A percentile compares a stretch with the other conserved stretches of the same genome.
Evolutionary conservation across 2,329 filamentous ascomycete genomes (phyloP).

Genomic region (Fusarium brachygibbosum): DNA sequence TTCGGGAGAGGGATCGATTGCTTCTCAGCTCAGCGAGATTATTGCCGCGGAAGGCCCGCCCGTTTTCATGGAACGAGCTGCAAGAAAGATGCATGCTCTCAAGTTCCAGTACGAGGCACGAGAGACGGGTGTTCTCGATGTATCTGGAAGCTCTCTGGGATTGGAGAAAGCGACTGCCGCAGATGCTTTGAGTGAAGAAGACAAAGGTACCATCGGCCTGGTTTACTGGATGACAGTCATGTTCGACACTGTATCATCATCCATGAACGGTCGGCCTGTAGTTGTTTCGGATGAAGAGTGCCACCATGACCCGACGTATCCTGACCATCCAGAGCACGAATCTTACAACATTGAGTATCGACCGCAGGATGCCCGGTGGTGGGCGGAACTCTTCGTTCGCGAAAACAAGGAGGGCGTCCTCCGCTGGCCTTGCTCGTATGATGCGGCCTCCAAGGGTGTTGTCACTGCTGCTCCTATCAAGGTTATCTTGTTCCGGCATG

Average conservation of each 20-base stretch:
- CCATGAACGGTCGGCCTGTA: constrained; percentile 60
- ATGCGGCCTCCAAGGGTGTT: constrained; percentile 63
- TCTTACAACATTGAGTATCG: constrained; percentile 41
- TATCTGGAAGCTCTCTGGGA: constrained; percentile 45
- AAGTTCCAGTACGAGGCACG: constrained; percentile 54
- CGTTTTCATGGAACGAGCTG: constrained; percentile 54
- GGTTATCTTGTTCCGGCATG: constrained; percentile 69
- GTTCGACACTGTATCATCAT: constrained; percentile 70
- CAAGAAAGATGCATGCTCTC: constrained; percentile 57
- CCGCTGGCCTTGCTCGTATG: constrained; percentile 68
- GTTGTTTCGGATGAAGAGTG: constrained; percentile 58
- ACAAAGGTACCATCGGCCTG: constrained; percentile 64
- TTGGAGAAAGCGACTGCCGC: constrained; percentile 42
- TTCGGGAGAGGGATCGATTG: constrained; percentile 44
- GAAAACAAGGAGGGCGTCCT: constrained; percentile 46
- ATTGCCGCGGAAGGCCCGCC: constrained; percentile 49
- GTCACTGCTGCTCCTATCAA: constrained; percentile 69
- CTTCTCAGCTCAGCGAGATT: constrained; percentile 52
- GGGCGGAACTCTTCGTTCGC: constrained; percentile 54
- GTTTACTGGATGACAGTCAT: constrained; percentile 72
- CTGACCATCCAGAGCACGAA: constrained; percentile 39
- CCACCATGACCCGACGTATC: constrained; percentile 53
- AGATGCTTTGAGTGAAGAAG: constrained; percentile 49
- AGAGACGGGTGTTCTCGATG: constrained; percentile 47
- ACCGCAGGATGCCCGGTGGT: constrained; percentile 51